phyloP scores from a whole-genome alignment of 2,329 filamentous ascomycete species.

The Sarocladiaceae sp. region DNA sequence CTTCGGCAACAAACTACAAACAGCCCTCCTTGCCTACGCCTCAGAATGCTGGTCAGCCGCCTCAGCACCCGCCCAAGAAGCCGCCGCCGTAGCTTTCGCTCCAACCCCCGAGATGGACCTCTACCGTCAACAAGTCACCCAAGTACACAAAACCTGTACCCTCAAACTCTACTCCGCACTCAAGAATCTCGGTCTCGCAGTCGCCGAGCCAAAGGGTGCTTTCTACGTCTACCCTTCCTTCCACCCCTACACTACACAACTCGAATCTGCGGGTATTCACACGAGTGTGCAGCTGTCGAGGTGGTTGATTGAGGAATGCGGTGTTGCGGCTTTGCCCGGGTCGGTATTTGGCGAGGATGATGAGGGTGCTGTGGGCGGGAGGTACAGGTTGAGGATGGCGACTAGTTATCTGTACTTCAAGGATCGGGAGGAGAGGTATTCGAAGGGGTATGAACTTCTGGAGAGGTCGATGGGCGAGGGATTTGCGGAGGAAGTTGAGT shows the following conservation, averaged over 20 bases:
- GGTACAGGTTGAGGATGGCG: not conserved
- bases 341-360: slow-evolving; percentile 3
- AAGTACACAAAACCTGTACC: not conserved
- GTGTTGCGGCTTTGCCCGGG: not conserved
- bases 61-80: not conserved
- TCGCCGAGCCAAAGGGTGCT: not conserved
- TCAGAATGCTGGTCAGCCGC: slow-evolving; percentile 6
- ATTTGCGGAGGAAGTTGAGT: not conserved
- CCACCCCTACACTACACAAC: not conserved
- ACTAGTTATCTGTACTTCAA: not conserved
- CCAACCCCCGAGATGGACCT: not conserved
- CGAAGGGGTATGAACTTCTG: not conserved
- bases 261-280: not conserved
- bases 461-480: not conserved
- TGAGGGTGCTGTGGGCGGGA: not conserved
- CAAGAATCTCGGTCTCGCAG: not conserved
- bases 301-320: slow-evolving; percentile 7
- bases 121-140: not conserved
- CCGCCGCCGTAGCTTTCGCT: not conserved
- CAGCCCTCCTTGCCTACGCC: not conserved
- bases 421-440: not conserved
- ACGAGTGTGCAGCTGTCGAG: not conserved
- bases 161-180: not conserved
- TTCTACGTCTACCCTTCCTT: slow-evolving; percentile 6
- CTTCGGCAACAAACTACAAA: slow-evolving; percentile 1